phyloP scores from a whole-genome alignment of 129 eudicot species.

The Chrysanthemum makinoi region DNA sequence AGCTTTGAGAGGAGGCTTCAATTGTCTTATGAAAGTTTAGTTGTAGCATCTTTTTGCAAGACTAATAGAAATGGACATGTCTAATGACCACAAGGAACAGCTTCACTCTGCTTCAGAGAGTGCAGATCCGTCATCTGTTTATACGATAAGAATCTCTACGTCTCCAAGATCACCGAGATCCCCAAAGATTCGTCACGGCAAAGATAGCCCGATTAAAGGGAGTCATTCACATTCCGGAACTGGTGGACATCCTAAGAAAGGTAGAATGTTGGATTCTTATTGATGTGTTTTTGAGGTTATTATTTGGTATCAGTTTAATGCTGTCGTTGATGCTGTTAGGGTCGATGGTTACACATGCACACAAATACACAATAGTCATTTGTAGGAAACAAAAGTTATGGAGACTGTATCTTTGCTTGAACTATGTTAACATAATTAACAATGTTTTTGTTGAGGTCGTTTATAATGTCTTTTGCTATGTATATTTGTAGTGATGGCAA shows the following conservation, averaged over 20 bases:
- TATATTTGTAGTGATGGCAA: neutral
- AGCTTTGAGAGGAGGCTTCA: constrained; percentile 32
- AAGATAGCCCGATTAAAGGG: constrained; percentile 27
- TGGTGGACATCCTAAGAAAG: constrained; percentile 71
- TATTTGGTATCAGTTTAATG: too few relatives aligned
- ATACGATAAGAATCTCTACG: constrained; percentile 39
- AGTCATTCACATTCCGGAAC: constrained; percentile 46
- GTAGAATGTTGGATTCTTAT: constrained; percentile 16
- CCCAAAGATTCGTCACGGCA: constrained; percentile 32
- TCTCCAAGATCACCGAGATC: constrained; percentile 56
- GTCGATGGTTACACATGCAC: neutral
- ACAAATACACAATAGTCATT: too few relatives aligned
- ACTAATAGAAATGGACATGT: constrained; percentile 45
- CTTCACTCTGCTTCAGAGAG: constrained; percentile 51
- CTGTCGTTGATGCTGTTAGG: neutral
- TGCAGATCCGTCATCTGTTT: constrained; percentile 46
- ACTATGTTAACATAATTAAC: too few relatives aligned
- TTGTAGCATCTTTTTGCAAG: constrained; percentile 27
- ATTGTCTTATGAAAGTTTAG: constrained; percentile 20
- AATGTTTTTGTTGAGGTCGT: too few relatives aligned
- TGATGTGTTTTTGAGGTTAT: neutral
- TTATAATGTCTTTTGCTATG: too few relatives aligned
- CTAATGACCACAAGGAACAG: constrained; percentile 59
- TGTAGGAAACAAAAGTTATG: constrained; percentile 5
- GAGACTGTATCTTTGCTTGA: neutral